Evolutionary conservation across 2,329 filamentous ascomycete species (phyloP).

Genomic region (Ambrosiella beaveri): DNA sequence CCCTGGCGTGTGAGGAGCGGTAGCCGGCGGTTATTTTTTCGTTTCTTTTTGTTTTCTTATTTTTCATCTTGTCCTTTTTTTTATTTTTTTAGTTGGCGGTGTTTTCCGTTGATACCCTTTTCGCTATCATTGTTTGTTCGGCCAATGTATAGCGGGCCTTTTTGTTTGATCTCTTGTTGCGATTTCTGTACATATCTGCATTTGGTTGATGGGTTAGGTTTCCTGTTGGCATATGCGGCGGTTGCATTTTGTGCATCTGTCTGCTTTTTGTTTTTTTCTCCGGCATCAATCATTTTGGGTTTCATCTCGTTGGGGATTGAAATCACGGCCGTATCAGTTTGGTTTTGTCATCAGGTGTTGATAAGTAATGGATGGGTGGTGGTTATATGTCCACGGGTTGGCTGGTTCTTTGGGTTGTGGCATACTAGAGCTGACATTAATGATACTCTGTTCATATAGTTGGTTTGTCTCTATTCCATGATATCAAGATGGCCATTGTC

Average conservation of each 20-base stretch:
- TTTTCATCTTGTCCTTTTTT: background rate
- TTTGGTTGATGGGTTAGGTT: background rate
- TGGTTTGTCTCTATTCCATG: too few relatives aligned
- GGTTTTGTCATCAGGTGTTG: too few relatives aligned
- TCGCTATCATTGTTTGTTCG: background rate
- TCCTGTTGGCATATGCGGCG: background rate
- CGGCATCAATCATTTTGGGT: too few relatives aligned
- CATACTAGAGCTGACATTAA: too few relatives aligned
- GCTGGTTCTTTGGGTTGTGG: too few relatives aligned
- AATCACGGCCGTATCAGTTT: too few relatives aligned
- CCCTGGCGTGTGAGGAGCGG: slow-evolving; percentile 29
- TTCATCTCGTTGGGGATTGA: too few relatives aligned
- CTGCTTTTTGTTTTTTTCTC: too few relatives aligned
- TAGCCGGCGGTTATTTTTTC: background rate
- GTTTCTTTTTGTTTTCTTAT: background rate
- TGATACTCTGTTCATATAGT: too few relatives aligned
- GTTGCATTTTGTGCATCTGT: background rate
- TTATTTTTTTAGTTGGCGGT: background rate
- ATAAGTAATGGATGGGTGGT: too few relatives aligned
- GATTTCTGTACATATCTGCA: background rate
- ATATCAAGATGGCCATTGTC: too few relatives aligned
- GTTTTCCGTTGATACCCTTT: background rate
- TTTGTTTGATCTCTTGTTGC: background rate
- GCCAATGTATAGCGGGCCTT: background rate
- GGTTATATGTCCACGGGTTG: too few relatives aligned